Base-by-base conservation (phyloP, 1,284 basidiomycete species). In the Puccinia coronata region DNA sequence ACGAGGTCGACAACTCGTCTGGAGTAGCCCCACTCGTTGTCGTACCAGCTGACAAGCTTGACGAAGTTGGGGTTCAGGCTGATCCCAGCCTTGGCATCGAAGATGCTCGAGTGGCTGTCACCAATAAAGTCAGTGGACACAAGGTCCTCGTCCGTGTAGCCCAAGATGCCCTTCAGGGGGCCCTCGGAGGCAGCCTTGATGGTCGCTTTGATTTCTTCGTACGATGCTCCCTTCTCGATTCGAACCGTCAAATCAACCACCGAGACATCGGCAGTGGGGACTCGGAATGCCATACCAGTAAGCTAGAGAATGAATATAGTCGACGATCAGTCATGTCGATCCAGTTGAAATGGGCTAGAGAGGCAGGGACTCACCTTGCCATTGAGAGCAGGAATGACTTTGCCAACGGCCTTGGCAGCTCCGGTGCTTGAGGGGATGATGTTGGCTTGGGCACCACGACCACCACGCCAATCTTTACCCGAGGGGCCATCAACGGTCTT, bases 371-470 rank as follows among this genome's bases (percentile, higher is more conserved):
- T 53, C 47, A 86, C 92, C 90, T 98, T 99, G 89, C 96, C 96
- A 89, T 98, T 98, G 85, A 99, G 91, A 83, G 88, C 88, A 83
- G 96, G 96, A 87, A 99, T 99, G 87, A 99, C 96, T 91, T 99
- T 98, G 86, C 96, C 96, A 87, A 98, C 96, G 83, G 96, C 95
- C 89, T 99, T 99, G 88, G 97, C 97, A 83, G 96, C 96, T 89
- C 96, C 96, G 83, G 97, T 99, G 86, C 95, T 97, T 43, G 96
- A 98, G 82, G 96, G 96, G 87, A 99, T 99, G 89, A 99, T 98
- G 92, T 99, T 99, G 89, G 93, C 93, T 88, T 92, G 92, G 83
- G 96, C 95, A 85, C 92, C 91, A 89, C 96, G 97, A 85, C 96
- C 96, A 87, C 97, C 97, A 88, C 89, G 88, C 89, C 89, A 89